phyloP scores from a whole-genome alignment of 352 stramenopile genomes.

The Peronosclerospora sorghi region DNA sequence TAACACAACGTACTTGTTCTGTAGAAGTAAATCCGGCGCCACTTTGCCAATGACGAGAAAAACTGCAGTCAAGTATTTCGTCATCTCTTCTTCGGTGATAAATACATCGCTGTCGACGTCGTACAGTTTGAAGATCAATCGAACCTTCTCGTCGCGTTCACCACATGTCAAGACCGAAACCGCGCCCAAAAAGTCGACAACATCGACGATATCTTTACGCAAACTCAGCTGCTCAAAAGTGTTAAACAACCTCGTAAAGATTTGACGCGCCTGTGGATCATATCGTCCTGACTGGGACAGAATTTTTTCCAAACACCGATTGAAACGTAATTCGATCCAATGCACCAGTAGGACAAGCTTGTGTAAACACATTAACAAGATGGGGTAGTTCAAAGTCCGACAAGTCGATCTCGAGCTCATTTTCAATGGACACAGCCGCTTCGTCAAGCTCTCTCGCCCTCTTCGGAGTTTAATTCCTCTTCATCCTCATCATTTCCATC shows the following conservation, averaged over 20 bases:
- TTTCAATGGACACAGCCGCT: constrained; percentile 5
- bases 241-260: constrained; percentile 74
- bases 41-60: constrained; percentile 71
- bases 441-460: constrained; percentile 8
- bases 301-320: constrained; percentile 68
- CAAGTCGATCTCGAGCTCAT: constrained; percentile 53
- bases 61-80: constrained; percentile 75
- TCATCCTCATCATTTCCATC: constrained; percentile 21
- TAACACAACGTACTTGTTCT: constrained; percentile 38
- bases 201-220: constrained; percentile 50
- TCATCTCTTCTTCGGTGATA: constrained; percentile 80
- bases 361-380: constrained; percentile 74
- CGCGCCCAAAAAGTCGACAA: constrained; percentile 69
- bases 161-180: constrained; percentile 75
- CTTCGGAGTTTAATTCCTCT: constrained; percentile 10
- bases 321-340: constrained; percentile 63
- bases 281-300: constrained; percentile 71
- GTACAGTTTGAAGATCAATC: constrained; percentile 78
- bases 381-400: constrained; percentile 77
- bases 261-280: constrained; percentile 49
- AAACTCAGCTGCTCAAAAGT: constrained; percentile 49
- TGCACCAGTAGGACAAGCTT: constrained; percentile 58
- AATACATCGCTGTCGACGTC: constrained; percentile 74
- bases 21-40: constrained; percentile 56
- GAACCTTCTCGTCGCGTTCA: constrained; percentile 78